phyloP scores from a whole-genome alignment of 768 basidiomycete genomes.

The Gyrodon lividus region DNA sequence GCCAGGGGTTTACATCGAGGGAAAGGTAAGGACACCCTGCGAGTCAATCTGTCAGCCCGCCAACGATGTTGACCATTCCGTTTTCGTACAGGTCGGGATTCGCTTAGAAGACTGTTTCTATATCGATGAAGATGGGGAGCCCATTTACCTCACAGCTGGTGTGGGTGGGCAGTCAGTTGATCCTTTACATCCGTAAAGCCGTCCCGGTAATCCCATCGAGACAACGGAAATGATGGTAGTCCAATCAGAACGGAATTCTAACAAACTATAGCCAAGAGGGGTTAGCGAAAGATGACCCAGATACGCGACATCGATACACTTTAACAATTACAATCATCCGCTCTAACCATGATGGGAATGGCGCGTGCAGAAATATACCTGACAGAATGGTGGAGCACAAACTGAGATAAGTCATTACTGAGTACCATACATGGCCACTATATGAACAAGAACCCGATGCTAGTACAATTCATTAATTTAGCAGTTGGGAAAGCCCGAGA shows the following conservation, averaged over 20 bases:
- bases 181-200: constrained; percentile 34
- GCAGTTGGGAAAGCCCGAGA: not conserved
- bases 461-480: constrained; percentile 25
- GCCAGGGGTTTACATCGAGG: constrained; percentile 74
- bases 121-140: constrained; percentile 51
- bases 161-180: constrained; percentile 57
- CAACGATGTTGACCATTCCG: constrained; percentile 10
- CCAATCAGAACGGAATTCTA: not conserved
- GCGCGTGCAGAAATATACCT: constrained; percentile 11
- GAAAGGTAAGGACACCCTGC: constrained; percentile 43
- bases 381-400: constrained; percentile 4
- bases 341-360: constrained; percentile 4
- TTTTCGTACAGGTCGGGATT: constrained; percentile 58
- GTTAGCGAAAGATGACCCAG: not conserved
- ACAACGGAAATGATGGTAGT: constrained; percentile 22
- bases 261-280: not conserved
- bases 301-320: constrained; percentile 1
- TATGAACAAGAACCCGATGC: constrained; percentile 24
- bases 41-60: not conserved
- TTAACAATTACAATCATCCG: not conserved
- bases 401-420: constrained; percentile 27
- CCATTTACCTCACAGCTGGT: constrained; percentile 60
- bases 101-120: constrained; percentile 85
- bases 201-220: constrained; percentile 13
- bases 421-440: constrained; percentile 27